Evolutionary conservation across 305 asterid species (phyloP).

Genomic region (Rubia tinctorum): DNA sequence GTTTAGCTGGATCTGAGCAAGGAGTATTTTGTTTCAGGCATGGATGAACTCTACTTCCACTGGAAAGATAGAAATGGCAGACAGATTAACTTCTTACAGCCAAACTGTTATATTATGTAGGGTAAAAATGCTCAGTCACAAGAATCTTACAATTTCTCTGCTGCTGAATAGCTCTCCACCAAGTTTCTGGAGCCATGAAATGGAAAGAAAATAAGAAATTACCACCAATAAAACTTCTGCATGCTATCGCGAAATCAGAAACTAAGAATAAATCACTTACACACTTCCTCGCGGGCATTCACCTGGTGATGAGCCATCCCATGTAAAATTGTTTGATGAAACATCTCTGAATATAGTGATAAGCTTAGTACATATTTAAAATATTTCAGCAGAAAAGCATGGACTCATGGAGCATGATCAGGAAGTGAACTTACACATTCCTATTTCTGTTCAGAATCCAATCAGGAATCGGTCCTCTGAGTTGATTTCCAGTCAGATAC

Average conservation of each 20-base stretch:
- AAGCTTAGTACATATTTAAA: background rate
- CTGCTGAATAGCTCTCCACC: conserved; percentile 72
- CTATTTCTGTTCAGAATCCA: conserved; percentile 72
- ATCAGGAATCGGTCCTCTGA: conserved; percentile 61
- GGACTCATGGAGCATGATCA: background rate
- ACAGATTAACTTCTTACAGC: background rate
- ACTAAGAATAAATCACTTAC: conserved; percentile 43
- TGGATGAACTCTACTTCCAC: conserved; percentile 36
- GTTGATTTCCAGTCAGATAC: conserved; percentile 77
- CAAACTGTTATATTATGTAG: background rate
- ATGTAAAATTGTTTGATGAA: conserved; percentile 73
- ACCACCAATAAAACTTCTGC: conserved; percentile 9
- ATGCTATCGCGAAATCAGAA: conserved; percentile 14
- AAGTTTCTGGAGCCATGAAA: conserved; percentile 58
- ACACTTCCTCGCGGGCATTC: conserved; percentile 79
- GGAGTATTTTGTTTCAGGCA: conserved; percentile 78
- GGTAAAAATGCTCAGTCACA: conserved; percentile 3
- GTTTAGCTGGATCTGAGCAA: conserved; percentile 40
- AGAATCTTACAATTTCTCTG: conserved; percentile 50
- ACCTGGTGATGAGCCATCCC: conserved; percentile 36
- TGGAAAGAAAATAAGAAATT: conserved; percentile 2
- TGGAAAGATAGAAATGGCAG: conserved; percentile 22
- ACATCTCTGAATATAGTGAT: conserved; percentile 56
- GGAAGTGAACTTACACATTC: conserved; percentile 50
- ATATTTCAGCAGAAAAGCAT: background rate